These are phyloP conservation scores for Aspergillus sp. DNA, from an alignment of 2,329 filamentous ascomycete species.

Conservation along the genomic window DNA sequence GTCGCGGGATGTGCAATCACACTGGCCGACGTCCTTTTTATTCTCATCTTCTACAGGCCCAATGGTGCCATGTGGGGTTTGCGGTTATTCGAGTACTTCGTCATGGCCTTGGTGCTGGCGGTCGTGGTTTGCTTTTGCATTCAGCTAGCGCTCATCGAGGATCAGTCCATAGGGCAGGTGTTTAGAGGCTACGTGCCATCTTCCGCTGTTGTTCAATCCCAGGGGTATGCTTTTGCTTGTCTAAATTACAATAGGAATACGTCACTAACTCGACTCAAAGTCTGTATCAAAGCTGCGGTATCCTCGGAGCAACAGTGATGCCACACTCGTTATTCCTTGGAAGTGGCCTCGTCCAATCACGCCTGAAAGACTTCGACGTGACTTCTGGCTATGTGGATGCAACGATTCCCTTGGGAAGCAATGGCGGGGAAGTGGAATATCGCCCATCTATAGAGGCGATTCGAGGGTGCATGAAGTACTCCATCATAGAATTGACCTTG, in stretches of 20 bases:
- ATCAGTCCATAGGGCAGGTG: slow-evolving; percentile 44
- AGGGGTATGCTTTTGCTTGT: slow-evolving; percentile 35
- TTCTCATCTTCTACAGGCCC: slow-evolving; percentile 49
- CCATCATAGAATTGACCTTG: slow-evolving; percentile 59
- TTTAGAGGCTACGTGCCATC: slow-evolving; percentile 50
- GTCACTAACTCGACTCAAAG: slow-evolving; percentile 19
- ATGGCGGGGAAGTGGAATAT: slow-evolving; percentile 52
- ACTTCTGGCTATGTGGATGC: slow-evolving; percentile 30
- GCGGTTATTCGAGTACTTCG: slow-evolving; percentile 47
- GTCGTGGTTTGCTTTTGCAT: slow-evolving; percentile 52
- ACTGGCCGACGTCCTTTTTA: slow-evolving; percentile 48
- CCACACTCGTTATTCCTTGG: slow-evolving; percentile 53
- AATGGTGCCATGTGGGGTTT: slow-evolving; percentile 45
- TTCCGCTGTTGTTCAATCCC: slow-evolving; percentile 42
- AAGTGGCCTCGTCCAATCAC: slow-evolving; percentile 48
- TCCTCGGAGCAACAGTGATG: slow-evolving; percentile 50
- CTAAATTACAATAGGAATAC: not conserved
- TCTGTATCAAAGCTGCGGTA: slow-evolving; percentile 48
- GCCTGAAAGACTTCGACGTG: slow-evolving; percentile 42
- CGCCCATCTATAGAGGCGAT: slow-evolving; percentile 66
- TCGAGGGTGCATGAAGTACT: slow-evolving; percentile 63
- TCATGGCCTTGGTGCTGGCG: slow-evolving; percentile 46
- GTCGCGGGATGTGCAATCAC: slow-evolving; percentile 52
- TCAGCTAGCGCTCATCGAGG: slow-evolving; percentile 46
- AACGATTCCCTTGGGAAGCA: slow-evolving; percentile 21